These are phyloP conservation scores for Crepidotus variabilis DNA, from an alignment of 768 basidiomycete genomes.

Conservation along the genomic window DNA sequence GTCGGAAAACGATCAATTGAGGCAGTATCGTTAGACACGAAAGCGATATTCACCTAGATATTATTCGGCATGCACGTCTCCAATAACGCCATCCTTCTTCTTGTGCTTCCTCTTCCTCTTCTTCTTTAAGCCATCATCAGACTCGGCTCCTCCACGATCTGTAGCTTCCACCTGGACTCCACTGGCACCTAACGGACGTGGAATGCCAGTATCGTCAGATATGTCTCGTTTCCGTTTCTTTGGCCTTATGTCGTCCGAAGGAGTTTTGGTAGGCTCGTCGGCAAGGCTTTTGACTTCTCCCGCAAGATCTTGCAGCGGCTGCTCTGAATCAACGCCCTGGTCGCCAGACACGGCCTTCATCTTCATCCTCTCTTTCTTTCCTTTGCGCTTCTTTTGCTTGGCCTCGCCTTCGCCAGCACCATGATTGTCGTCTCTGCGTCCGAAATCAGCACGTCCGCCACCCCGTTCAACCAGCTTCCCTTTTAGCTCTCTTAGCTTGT, in stretches of 20 bases:
- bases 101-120: conserved; percentile 31
- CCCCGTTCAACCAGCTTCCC: conserved; percentile 46
- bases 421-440: conserved; percentile 12
- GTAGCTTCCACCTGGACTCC: conserved; percentile 1
- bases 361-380: conserved; percentile 66
- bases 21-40: too few relatives aligned
- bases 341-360: conserved; percentile 33
- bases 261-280: neutral
- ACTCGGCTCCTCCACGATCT: conserved; percentile 11
- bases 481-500: conserved; percentile 73
- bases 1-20: too few relatives aligned
- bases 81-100: conserved; percentile 15
- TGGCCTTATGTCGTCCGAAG: neutral
- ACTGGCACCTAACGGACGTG: neutral
- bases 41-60: neutral
- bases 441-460: conserved; percentile 11
- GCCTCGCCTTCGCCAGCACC: conserved; percentile 16
- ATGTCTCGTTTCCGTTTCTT: conserved; percentile 40
- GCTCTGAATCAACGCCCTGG: conserved; percentile 17
- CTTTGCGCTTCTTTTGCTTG: conserved; percentile 58
- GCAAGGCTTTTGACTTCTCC: neutral
- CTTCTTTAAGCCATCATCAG: conserved; percentile 24
- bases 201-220: conserved; percentile 2
- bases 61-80: neutral
- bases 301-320: conserved; percentile 27